Evolutionary conservation across 2,329 filamentous ascomycete species (phyloP).

Genomic region (Aspergillus pseudoviridinutans): DNA sequence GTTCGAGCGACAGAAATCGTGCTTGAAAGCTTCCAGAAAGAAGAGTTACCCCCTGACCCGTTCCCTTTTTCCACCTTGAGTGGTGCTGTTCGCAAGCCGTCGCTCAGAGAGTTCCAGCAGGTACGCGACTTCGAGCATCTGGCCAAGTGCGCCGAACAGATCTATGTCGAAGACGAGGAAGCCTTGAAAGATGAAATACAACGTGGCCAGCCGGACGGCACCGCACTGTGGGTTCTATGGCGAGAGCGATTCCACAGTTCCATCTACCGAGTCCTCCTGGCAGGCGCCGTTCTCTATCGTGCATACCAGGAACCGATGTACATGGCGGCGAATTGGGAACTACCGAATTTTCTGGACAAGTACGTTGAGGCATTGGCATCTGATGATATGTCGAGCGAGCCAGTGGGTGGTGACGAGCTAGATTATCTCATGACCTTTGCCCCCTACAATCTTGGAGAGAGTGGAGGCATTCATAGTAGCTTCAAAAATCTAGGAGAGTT

Average conservation of each 20-base stretch:
- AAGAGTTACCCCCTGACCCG: background rate
- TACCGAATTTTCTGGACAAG: background rate
- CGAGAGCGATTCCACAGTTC: background rate
- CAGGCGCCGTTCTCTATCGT: background rate
- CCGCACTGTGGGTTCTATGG: background rate
- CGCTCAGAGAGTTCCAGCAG: background rate
- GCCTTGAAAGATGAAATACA: background rate
- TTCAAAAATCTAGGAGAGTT: background rate
- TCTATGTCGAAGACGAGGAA: background rate
- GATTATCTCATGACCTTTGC: background rate
- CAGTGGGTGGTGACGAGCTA: background rate
- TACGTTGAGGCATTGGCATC: background rate
- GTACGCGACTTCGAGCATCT: background rate
- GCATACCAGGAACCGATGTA: background rate
- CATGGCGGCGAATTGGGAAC: background rate
- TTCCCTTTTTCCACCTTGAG: background rate
- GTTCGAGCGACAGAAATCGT: background rate
- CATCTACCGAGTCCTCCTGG: background rate
- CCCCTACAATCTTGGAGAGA: background rate
- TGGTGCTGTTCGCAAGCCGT: background rate
- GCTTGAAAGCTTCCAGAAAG: background rate
- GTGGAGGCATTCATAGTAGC: background rate
- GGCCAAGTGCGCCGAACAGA: background rate
- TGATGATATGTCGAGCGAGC: background rate
- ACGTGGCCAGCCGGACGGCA: background rate